Conservation (phyloP, 225 moss, liverwort and hornwort genomes). For the Anthoceros angustus region DNA sequence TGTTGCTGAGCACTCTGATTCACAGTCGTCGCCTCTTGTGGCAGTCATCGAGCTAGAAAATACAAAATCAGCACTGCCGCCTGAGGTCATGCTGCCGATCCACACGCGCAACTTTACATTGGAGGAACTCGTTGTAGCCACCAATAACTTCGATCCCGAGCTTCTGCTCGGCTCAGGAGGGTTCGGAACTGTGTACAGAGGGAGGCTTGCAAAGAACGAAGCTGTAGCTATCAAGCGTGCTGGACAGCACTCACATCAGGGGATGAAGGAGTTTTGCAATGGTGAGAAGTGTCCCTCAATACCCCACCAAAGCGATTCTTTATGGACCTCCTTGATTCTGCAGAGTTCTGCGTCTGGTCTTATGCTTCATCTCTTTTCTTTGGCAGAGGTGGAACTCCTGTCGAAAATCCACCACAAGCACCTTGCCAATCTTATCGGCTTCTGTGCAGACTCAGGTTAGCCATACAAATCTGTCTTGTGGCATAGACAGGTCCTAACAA, state of each 20-base stretch:
- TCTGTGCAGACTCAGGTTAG: constrained; percentile 14
- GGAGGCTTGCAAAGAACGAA: constrained; percentile 19
- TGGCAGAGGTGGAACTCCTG: constrained; percentile 29
- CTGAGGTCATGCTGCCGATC: not conserved
- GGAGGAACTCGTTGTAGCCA: constrained; percentile 30
- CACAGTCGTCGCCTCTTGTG: not conserved
- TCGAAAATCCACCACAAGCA: constrained; percentile 31
- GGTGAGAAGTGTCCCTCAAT: constrained; percentile 11
- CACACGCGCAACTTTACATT: constrained; percentile 16
- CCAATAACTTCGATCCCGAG: constrained; percentile 22
- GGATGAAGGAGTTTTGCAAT: constrained; percentile 23
- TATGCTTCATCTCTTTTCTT: not conserved
- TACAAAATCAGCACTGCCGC: not conserved
- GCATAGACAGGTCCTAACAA: not conserved
- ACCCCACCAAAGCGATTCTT: not conserved
- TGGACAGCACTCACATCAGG: constrained; percentile 28
- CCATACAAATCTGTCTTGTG: not conserved
- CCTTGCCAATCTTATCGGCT: constrained; percentile 33
- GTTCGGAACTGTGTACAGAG: constrained; percentile 23
- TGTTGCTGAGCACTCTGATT: too few species aligned
- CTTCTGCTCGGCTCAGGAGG: constrained; percentile 31
- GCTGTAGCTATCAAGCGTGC: constrained; percentile 36
- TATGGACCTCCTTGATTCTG: not conserved
- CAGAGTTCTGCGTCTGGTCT: not conserved
- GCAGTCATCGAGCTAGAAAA: not conserved